These are phyloP conservation scores for Solanum dulcamara DNA, from an alignment of 257 asterid genomes.

Conservation along the genomic window DNA sequence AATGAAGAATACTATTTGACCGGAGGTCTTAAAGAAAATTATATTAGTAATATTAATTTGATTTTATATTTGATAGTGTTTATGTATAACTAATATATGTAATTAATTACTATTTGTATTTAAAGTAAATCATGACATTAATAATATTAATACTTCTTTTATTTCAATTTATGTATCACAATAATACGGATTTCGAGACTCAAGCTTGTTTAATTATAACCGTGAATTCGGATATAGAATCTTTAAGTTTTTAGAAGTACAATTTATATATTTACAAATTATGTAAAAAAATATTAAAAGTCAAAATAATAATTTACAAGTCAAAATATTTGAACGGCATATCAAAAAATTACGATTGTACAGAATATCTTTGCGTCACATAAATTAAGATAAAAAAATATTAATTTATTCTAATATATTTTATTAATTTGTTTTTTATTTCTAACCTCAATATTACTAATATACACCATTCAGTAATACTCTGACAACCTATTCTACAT, in stretches of 20 bases:
- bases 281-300: too few species aligned
- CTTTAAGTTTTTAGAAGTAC: background rate
- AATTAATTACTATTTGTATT: background rate
- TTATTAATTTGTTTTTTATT: too few species aligned
- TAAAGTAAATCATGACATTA: background rate
- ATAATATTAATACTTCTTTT: background rate
- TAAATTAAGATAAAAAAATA: background rate
- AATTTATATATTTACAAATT: too few species aligned
- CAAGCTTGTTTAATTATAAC: background rate
- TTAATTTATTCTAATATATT: background rate
- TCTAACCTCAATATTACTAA: too few species aligned
- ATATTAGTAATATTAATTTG: too few species aligned
- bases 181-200: background rate
- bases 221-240: background rate
- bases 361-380: background rate
- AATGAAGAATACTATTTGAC: background rate
- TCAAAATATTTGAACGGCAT: background rate
- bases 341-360: background rate
- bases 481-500: background rate
- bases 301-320: too few species aligned
- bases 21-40: background rate
- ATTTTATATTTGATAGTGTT: background rate
- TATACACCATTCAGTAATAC: too few species aligned
- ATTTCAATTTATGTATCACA: background rate
- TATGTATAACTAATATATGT: too few species aligned